A percentile compares a stretch with the other conserved stretches of the same genome.
These are phyloP conservation scores for Aspergillus pseudoterreus DNA, from an alignment of 2,329 filamentous ascomycete species.

Conservation along the genomic window DNA sequence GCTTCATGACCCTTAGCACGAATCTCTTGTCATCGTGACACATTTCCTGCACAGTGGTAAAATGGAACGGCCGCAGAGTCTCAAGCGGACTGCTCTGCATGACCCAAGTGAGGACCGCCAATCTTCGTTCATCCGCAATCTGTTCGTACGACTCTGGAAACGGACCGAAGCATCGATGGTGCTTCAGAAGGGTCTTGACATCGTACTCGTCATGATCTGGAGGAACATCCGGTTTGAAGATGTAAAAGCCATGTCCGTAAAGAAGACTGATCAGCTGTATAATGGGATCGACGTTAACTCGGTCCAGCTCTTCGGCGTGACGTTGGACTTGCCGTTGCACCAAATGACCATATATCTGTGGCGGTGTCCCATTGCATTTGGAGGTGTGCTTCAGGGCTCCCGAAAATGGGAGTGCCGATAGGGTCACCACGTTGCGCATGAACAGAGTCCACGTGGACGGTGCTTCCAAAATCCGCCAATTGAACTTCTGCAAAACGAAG, in stretches of 20 bases:
- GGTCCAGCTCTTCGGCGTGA: too few relatives aligned
- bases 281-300: background rate
- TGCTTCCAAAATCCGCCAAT: slow-evolving; percentile 20
- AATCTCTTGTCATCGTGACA: too few relatives aligned
- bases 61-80: slow-evolving; percentile 13
- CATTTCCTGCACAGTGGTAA: too few relatives aligned
- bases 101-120: background rate
- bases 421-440: slow-evolving; percentile 14
- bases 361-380: slow-evolving; percentile 20
- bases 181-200: slow-evolving; percentile 21
- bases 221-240: slow-evolving; percentile 20
- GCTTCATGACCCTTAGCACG: too few relatives aligned
- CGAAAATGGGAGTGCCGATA: slow-evolving; percentile 19
- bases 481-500: slow-evolving; percentile 19
- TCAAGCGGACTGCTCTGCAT: slow-evolving; percentile 13
- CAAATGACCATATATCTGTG: slow-evolving; percentile 27
- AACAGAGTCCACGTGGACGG: slow-evolving; percentile 11
- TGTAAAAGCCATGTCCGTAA: slow-evolving; percentile 16
- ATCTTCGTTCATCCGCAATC: slow-evolving; percentile 15
- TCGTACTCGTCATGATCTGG: slow-evolving; percentile 20
- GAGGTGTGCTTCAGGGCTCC: slow-evolving; percentile 23
- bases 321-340: slow-evolving; percentile 14
- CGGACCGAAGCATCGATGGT: slow-evolving; percentile 21
- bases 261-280: slow-evolving; percentile 20
- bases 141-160: slow-evolving; percentile 18